A percentile compares a stretch with the other conserved stretches of the same genome.
phyloP scores from a whole-genome alignment of 345 rosid species.

The Abelmoschus esculentus region DNA sequence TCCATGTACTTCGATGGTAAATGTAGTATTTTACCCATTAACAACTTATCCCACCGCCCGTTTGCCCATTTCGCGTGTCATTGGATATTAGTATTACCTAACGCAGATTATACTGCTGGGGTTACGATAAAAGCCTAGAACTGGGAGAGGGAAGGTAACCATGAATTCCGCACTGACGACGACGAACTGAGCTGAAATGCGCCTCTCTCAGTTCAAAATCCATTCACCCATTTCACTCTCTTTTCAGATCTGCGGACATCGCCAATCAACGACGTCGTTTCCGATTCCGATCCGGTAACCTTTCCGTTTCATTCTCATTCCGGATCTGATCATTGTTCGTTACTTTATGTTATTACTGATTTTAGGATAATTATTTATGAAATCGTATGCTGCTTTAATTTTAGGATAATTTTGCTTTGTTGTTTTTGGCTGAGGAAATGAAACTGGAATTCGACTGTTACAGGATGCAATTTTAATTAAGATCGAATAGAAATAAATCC shows the following conservation, averaged over 20 bases:
- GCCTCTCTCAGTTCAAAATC: not conserved
- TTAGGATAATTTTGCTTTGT: not conserved
- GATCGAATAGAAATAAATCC: not conserved
- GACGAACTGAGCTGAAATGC: not conserved
- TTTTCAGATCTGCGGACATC: slow-evolving; percentile 7
- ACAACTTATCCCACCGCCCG: not conserved
- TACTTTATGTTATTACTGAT: not conserved
- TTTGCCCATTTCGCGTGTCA: not conserved
- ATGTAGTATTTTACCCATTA: no score
- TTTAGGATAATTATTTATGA: not conserved
- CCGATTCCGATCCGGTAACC: not conserved
- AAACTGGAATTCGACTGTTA: not conserved
- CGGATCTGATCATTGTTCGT: slow-evolving; percentile 1
- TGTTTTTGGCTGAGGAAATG: not conserved
- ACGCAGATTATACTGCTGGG: not conserved
- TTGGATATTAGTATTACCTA: not conserved
- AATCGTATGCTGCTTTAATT: not conserved
- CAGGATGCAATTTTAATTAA: slow-evolving; percentile 8
- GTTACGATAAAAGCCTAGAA: not conserved
- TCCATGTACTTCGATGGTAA: no score
- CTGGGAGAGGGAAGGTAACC: not conserved
- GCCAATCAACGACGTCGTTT: not conserved
- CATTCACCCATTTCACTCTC: not conserved
- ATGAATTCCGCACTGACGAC: not conserved
- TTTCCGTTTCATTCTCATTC: not conserved